Evolutionary conservation across 129 eudicot genomes (phyloP).

Genomic region (Helichrysum umbraculigerum): DNA sequence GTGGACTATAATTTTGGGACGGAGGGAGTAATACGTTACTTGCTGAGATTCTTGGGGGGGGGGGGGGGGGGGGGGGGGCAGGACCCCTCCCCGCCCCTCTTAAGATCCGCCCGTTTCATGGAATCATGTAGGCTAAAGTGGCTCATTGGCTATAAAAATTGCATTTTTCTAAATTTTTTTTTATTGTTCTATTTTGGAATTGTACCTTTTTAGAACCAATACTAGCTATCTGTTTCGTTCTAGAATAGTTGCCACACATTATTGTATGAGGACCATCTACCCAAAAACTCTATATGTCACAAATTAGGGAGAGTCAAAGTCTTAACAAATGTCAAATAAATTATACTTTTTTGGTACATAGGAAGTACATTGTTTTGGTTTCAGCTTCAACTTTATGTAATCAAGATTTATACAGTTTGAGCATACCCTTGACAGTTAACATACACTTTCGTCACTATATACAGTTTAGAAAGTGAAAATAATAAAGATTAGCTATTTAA

Average conservation of each 20-base stretch:
- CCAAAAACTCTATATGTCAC: not conserved
- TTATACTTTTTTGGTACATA: not conserved
- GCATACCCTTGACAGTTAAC: not conserved
- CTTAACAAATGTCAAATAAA: not conserved
- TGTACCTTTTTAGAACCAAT: not conserved
- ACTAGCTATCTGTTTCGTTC: not conserved
- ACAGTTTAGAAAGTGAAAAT: not conserved
- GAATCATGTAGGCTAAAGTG: constrained; percentile 1
- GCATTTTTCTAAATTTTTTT: not conserved
- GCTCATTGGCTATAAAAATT: not conserved
- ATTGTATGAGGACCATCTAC: not conserved
- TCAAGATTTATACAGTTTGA: not conserved
- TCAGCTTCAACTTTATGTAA: not conserved
- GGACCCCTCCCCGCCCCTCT: too few relatives aligned
- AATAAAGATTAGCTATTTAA: too few relatives aligned
- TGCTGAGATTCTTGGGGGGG: too few relatives aligned
- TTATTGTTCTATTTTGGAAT: not conserved
- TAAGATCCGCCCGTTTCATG: too few relatives aligned
- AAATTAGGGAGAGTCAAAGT: not conserved
- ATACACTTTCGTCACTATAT: not conserved
- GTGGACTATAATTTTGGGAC: too few relatives aligned
- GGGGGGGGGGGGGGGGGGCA: too few relatives aligned
- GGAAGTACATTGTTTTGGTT: constrained; percentile 3
- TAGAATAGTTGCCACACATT: constrained; percentile 12
- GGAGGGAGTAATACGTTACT: too few relatives aligned